A percentile compares a stretch with the other conserved stretches of the same genome.
Conservation (phyloP, 2,329 filamentous ascomycete species). For the Fusarium chaquense region DNA sequence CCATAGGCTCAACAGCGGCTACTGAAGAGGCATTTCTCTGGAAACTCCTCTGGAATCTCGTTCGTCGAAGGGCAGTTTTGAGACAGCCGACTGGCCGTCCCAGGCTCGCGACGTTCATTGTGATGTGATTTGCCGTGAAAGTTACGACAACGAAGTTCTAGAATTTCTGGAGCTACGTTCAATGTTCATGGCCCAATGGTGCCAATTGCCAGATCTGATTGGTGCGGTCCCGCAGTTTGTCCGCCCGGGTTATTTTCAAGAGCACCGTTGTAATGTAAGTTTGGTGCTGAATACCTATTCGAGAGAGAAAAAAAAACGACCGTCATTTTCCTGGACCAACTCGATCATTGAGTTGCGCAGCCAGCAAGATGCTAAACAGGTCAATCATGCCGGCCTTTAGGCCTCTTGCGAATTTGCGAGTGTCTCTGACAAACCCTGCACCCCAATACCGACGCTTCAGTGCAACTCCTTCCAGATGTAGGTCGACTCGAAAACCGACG, state of each 20-base stretch:
- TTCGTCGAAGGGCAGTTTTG: constrained; percentile 72
- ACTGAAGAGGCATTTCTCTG: constrained; percentile 63
- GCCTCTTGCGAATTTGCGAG: constrained; percentile 40
- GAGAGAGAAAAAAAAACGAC: neutral
- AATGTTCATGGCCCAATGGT: constrained; percentile 21
- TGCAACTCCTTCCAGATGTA: constrained; percentile 50
- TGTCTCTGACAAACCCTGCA: constrained; percentile 16
- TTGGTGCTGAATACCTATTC: neutral
- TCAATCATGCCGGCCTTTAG: constrained; percentile 46
- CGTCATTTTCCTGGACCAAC: constrained; percentile 1
- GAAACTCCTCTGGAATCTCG: constrained; percentile 61
- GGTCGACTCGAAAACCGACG: constrained; percentile 5
- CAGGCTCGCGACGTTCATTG: constrained; percentile 71
- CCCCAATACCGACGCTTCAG: constrained; percentile 46
- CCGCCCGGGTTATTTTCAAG: constrained; percentile 43
- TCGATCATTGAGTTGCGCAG: constrained; percentile 15
- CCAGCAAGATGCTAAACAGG: constrained; percentile 37
- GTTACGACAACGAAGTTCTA: constrained; percentile 40
- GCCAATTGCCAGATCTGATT: constrained; percentile 52
- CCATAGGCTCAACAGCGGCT: constrained; percentile 34
- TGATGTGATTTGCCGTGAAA: constrained; percentile 45
- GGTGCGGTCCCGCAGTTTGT: constrained; percentile 52
- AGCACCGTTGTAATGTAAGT: neutral
- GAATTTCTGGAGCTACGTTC: constrained; percentile 46
- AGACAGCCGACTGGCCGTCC: constrained; percentile 78